Percentiles rank a stretch among this genome's conserved stretches.
phyloP scores from a whole-genome alignment of 202 grass and related monocot species.

The Alloteropsis angusta region DNA sequence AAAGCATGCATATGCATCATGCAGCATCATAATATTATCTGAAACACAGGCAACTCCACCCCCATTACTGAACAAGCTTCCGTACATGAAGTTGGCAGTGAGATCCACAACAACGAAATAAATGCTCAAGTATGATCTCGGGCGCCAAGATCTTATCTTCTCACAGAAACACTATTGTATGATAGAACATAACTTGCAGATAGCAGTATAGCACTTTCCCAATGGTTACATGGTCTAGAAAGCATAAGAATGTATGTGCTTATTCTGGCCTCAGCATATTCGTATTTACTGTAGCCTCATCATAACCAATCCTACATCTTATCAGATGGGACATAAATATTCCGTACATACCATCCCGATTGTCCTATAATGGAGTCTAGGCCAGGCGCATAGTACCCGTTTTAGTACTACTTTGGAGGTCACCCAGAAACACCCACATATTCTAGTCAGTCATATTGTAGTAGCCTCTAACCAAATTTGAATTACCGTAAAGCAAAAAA shows the following conservation, averaged over 20 bases:
- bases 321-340: not conserved
- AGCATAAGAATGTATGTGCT: not conserved
- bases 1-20: not conserved
- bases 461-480: not conserved
- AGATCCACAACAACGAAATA: not conserved
- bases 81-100: not conserved
- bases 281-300: no score
- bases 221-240: not conserved
- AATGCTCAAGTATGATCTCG: not conserved
- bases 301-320: not conserved
- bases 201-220: not conserved
- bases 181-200: not conserved
- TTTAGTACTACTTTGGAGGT: not conserved
- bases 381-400: no score
- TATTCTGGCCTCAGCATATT: no score
- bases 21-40: not conserved
- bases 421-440: not conserved
- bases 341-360: not conserved
- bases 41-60: not conserved
- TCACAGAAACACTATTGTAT: not conserved
- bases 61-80: not conserved
- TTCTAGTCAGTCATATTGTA: not conserved
- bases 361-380: not conserved
- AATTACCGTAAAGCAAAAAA: not conserved
- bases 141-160: not conserved